Evolutionary conservation across 2,329 filamentous ascomycete species (phyloP).

Genomic region (Escovopsis sp.): DNA sequence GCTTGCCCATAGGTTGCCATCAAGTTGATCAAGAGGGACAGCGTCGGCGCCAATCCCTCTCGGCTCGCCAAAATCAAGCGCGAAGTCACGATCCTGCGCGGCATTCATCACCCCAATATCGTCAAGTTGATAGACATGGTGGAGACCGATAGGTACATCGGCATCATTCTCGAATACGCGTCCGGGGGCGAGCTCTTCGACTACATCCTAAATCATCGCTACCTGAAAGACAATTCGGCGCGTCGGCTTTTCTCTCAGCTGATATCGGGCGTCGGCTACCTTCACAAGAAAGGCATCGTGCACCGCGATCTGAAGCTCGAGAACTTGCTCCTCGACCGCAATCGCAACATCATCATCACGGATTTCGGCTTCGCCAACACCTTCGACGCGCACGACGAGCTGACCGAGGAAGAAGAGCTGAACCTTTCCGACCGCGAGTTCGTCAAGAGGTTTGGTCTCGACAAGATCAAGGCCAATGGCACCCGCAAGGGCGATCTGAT

Average conservation of each 20-base stretch:
- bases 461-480: conserved; percentile 60
- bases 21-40: conserved; percentile 90
- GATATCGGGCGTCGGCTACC: conserved; percentile 88
- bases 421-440: conserved; percentile 76
- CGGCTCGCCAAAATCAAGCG: conserved; percentile 93
- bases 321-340: conserved; percentile 85
- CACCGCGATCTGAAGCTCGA: conserved; percentile 94
- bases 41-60: conserved; percentile 72
- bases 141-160: conserved; percentile 91
- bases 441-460: conserved; percentile 73
- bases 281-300: conserved; percentile 97
- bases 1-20: conserved; percentile 61
- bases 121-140: conserved; percentile 97
- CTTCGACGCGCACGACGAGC: conserved; percentile 76
- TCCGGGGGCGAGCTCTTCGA: conserved; percentile 96
- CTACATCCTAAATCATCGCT: conserved; percentile 93
- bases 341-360: conserved; percentile 98
- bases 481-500: conserved; percentile 82
- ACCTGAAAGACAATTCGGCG: conserved; percentile 85
- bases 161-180: conserved; percentile 95
- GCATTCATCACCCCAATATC: conserved; percentile 89
- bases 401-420: conserved; percentile 79
- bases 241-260: conserved; percentile 87
- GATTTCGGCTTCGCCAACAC: conserved; percentile 99
- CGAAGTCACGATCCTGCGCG: conserved; percentile 80